Conservation (phyloP, 306 rosid genomes). For the Calophaca sinica region DNA sequence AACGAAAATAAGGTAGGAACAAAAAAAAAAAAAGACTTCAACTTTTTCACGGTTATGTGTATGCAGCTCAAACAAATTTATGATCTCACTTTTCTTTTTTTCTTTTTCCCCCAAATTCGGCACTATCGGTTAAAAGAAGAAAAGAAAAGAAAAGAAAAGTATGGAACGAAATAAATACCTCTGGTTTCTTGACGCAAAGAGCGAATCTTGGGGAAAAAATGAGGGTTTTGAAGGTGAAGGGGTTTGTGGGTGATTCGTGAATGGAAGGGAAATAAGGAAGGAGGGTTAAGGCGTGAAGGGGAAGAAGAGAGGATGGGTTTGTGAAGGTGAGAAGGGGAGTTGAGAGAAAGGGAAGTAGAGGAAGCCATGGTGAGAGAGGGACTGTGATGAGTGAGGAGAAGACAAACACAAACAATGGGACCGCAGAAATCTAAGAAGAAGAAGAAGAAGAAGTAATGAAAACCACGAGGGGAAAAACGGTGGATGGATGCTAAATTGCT, state of each 20-base stretch:
- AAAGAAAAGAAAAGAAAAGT: background rate
- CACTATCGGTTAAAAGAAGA: background rate
- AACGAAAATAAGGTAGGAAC: background rate
- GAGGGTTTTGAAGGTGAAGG: constrained; percentile 47
- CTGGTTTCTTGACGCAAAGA: constrained; percentile 48
- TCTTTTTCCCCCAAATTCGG: background rate
- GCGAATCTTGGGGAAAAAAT: constrained; percentile 49
- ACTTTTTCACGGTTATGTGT: background rate
- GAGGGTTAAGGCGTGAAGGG: constrained; percentile 34
- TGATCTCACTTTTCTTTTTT: background rate
- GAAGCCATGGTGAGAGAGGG: constrained; percentile 43
- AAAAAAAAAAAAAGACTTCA: background rate
- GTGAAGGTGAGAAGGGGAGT: constrained; percentile 40
- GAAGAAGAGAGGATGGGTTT: constrained; percentile 31
- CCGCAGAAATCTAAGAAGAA: background rate
- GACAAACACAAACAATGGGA: background rate
- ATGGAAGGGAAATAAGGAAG: constrained; percentile 50
- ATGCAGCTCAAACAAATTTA: background rate
- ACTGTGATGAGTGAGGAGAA: background rate
- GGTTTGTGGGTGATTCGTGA: constrained; percentile 32
- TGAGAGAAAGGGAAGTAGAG: constrained; percentile 48
- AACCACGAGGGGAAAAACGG: background rate
- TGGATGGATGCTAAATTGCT: background rate
- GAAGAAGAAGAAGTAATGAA: background rate
- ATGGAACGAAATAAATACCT: constrained; percentile 48